Evolutionary conservation across 805 yeast genomes (phyloP), one percentile per base, ranked within the genome.

Genomic region (Candida khao-thaluensis): DNA sequence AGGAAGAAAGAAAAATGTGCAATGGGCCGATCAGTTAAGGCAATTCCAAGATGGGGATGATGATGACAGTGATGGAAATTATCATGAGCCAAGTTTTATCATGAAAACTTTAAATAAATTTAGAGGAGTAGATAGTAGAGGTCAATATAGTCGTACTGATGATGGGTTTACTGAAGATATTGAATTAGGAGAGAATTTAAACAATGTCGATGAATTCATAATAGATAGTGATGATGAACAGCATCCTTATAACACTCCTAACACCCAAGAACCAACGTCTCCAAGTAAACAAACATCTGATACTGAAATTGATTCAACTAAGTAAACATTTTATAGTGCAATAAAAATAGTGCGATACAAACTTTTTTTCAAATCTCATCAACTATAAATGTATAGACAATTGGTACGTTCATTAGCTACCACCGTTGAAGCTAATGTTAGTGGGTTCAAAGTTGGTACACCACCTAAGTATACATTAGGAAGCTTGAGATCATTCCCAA

Each of bases 401-500:
- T 29, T 50, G n/a, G 50, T 57, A 38, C 63, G 69, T 45, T 46
- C 45, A 16, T 50, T 62, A 46, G 65, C 66, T 33, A 60, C 65
- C 1, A 48, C 44, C 27, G 59, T 54, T 25, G 29, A 24, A 8
- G n/a, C 11, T 4, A 42, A 41, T 22, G 22, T 8, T 8, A 25
- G 32, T n/a, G 37, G 25, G 4, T 60, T 64, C 40, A 53, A 59
- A 24, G 41, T 59, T 20, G 52, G 54, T 16, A 46, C 51, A 30
- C 87, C 93, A 18, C 84, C 95, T 18, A 68, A 73, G 47, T 86
- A 77, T 52, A 86, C 90, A 0, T 67, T 91, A 44, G 79, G 95
- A 8, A 75, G 95, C 1, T 62, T 87, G 38, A 77, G 96, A 44
- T 60, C 81, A 21, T 93, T 93, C 63, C 99, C 99, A 24, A 83